A percentile compares a stretch with the other conserved stretches of the same genome.
phyloP scores from a whole-genome alignment of 2,329 filamentous ascomycete genomes.

The Trichophyton equinum region DNA sequence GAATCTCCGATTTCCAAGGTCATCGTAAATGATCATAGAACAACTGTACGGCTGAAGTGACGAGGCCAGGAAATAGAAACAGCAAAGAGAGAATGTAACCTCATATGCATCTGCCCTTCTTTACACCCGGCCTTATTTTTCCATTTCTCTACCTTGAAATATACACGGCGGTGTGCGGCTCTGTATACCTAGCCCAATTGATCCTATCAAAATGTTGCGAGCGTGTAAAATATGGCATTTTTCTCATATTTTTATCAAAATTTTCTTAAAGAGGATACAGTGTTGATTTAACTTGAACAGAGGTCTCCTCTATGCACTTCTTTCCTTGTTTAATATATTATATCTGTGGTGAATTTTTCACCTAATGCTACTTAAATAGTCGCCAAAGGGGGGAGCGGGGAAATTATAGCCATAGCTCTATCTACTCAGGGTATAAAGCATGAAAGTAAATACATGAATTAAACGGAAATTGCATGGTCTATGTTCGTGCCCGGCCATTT shows the following conservation, averaged over 20 bases:
- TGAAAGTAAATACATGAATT: neutral
- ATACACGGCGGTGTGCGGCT: neutral
- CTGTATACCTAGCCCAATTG: neutral
- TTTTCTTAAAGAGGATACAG: neutral
- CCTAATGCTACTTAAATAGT: neutral
- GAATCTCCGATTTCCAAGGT: constrained; percentile 18
- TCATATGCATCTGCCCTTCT: neutral
- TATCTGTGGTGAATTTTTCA: neutral
- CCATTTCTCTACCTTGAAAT: neutral
- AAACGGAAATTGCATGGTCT: neutral
- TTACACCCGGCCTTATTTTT: neutral
- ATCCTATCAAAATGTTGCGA: neutral
- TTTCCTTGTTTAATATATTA: neutral
- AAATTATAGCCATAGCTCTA: neutral
- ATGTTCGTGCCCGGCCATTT: neutral
- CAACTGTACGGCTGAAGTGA: neutral
- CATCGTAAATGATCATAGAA: constrained; percentile 11
- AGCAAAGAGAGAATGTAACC: neutral
- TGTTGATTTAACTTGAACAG: neutral
- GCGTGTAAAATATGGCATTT: neutral
- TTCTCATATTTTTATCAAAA: neutral
- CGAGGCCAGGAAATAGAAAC: neutral
- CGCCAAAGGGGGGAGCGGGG: neutral
- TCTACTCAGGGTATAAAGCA: constrained; percentile 5
- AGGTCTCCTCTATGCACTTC: neutral